These are phyloP conservation scores for Mimosa pudica DNA, from an alignment of 306 rosid species.

Conservation along the genomic window DNA sequence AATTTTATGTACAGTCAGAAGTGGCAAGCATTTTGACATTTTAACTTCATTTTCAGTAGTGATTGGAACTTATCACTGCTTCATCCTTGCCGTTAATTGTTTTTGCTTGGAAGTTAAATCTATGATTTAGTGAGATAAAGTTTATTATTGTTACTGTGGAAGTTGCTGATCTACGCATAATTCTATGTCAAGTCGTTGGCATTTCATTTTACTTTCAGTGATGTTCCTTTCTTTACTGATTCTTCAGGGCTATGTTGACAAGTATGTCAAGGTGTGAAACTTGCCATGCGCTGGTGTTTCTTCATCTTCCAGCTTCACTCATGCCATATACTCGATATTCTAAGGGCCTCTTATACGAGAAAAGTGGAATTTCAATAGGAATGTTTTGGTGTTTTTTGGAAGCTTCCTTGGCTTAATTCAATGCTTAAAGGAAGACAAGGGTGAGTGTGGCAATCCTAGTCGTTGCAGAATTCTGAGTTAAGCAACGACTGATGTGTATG, in stretches of 20 bases:
- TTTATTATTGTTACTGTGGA: background rate
- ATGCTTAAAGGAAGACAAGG: slow-evolving; percentile 23
- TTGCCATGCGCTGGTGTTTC: background rate
- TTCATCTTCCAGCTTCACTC: slow-evolving; percentile 7
- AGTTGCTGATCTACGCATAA: slow-evolving; percentile 25
- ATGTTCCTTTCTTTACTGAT: slow-evolving; percentile 31
- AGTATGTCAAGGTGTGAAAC: slow-evolving; percentile 28
- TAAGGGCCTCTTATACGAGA: background rate
- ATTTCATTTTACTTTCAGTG: slow-evolving; percentile 17
- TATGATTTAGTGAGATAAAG: background rate
- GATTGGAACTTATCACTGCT: slow-evolving; percentile 13
- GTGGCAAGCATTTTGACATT: slow-evolving; percentile 13
- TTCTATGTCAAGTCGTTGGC: slow-evolving; percentile 1
- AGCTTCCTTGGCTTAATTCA: slow-evolving; percentile 17
- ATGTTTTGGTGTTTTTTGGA: slow-evolving; percentile 27
- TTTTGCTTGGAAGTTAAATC: background rate
- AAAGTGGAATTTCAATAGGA: slow-evolving; percentile 34
- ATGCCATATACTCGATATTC: background rate
- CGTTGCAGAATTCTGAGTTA: slow-evolving; percentile 37
- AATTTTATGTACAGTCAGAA: background rate
- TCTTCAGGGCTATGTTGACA: slow-evolving; percentile 85
- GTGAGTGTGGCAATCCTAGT: slow-evolving; percentile 33
- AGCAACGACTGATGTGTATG: slow-evolving; percentile 44
- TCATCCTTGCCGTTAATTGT: background rate
- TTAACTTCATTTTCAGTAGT: slow-evolving; percentile 20